Base-by-base conservation (phyloP, 192 early-diverging fungal genomes). In the Borealophlyctis nickersoniae region DNA sequence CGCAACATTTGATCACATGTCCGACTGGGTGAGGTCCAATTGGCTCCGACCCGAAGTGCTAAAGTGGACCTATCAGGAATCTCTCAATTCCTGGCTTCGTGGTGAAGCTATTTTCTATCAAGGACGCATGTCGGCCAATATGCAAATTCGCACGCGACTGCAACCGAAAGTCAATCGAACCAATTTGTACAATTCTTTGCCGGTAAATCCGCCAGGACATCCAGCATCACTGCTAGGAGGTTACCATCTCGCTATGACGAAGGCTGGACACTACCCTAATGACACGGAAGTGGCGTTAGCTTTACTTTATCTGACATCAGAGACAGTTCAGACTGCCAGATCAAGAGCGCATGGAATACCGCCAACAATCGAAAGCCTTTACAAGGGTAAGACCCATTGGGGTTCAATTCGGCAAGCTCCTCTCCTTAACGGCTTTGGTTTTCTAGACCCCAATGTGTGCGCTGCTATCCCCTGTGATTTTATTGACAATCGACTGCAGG, bases 221-320 rank as follows among this genome's bases (percentile, higher is more conserved):
- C 39, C 39, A 19, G 39, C 39, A 19, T 69, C 67, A 13, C 19
- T 56, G 7, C 53, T 19, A 5, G 53, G 54, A 2, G 67, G 67
- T 24, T 62, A 62, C 30, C 67, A 69, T 49, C 48, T 69, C n/a
- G 67, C 60, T 13, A 57, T 69, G 60, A 27, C 60, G 11, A 53
- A 57, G 36, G 19, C 26, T 53, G 67, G 60, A n/a, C 27, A 50
- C 33, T 29, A 69, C 33, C 3, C 9, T 39, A 69, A 69, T 49
- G 60, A 56, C 48, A 62, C 52, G 7, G 32, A 16, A 22, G 67
- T 69, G 2, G 50, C 59, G 36, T 4, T 54, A 33, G 67, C 60
- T 4, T 49, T 69, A 11, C 49, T 69, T 0, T 69, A 45, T 36
- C 55, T 69, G 52, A 69, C 67, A 2, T 31, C 52, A 13, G n/a